Base-by-base conservation (phyloP, 2,329 filamentous ascomycete genomes). In the Xylaria digitata region DNA sequence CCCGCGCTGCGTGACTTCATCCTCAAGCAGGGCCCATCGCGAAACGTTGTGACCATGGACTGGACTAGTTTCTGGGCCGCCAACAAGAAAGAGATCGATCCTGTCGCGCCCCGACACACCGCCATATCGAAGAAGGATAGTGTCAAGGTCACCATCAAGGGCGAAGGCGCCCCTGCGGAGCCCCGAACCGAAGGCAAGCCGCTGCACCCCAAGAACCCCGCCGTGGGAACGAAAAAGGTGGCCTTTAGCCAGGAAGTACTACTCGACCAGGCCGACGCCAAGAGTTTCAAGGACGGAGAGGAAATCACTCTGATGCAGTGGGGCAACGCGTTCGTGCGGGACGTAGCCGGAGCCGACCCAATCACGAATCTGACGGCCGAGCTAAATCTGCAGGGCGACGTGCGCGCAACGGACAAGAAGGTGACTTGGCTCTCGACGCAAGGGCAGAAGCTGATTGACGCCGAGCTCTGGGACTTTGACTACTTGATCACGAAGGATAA, bases 221-320 rank as follows among this genome's bases (percentile, higher is more conserved):
- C 90, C 1, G 84, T 97, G 6, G 95, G 95, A 67, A 90, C 84
- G 74, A 97, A 97, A 86, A 92, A 93, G 81, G 92, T 97, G 5
- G 85, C 88, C 30, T 96, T 90, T 79, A 92, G 91, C 76, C 86
- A 87, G 64, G 86, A 89, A 69, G 84, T 97, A 71, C 83, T 96
- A 67, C 83, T 98, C 59, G 95, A 97, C 77, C 95, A 97, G 80
- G 91, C 86, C 52, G 95, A 98, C 75, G 93, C 91, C 68, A 90
- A 90, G 78, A 87, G 86, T 30, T 96, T 97, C 81, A 91, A 89
- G 74, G 85, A 91, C 67, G 90, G 91, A 76, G 95, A 98, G 82
- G 94, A 97, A 80, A 92, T 98, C 75, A 97, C 95, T 0, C 85
- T 97, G 48, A 97, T 97, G 95, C 92, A 92, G 79, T 98, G 95